Evolutionary conservation across 1,139 yeast genomes (phyloP).

Genomic region (Nakaseomyces sp.): DNA sequence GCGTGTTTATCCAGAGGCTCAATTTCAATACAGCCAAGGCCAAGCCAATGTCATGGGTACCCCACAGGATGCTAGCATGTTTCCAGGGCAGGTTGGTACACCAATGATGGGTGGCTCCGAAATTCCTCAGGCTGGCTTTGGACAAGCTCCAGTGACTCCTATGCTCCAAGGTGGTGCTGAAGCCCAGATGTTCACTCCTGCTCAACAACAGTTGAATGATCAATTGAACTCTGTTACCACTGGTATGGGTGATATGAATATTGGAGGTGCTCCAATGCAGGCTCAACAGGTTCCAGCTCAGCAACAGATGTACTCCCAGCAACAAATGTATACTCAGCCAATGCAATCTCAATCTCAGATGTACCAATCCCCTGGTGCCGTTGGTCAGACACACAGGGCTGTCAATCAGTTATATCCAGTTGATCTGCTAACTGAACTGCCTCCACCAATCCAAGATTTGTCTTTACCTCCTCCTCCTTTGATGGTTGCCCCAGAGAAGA

Average conservation of each 20-base stretch:
- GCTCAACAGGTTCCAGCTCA: background rate
- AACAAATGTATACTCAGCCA: conserved; percentile 13
- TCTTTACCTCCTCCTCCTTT: conserved; percentile 93
- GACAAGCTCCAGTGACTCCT: background rate
- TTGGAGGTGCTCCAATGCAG: background rate
- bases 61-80: conserved; percentile 10
- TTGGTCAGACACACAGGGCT: conserved; percentile 36
- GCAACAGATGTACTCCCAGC: conserved; percentile 13
- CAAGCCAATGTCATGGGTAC: conserved; percentile 7
- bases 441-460: conserved; percentile 83
- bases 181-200: conserved; percentile 17
- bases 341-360: conserved; percentile 14
- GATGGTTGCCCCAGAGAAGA: conserved; percentile 50
- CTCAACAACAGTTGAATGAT: conserved; percentile 26
- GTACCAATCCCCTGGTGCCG: conserved; percentile 6
- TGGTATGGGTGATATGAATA: background rate
- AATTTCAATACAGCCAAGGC: conserved; percentile 25
- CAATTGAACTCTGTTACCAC: conserved; percentile 21
- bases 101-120: conserved; percentile 2
- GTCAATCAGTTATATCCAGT: conserved; percentile 81
- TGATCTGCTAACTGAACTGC: conserved; percentile 71
- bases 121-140: background rate
- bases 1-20: conserved; percentile 37
- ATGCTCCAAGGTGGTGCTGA: background rate
- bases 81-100: conserved; percentile 5